Percentiles rank a stretch among this genome's conserved stretches.
These are phyloP conservation scores for Limnanthes douglasii DNA, from an alignment of 345 rosid species.

Conservation along the genomic window DNA sequence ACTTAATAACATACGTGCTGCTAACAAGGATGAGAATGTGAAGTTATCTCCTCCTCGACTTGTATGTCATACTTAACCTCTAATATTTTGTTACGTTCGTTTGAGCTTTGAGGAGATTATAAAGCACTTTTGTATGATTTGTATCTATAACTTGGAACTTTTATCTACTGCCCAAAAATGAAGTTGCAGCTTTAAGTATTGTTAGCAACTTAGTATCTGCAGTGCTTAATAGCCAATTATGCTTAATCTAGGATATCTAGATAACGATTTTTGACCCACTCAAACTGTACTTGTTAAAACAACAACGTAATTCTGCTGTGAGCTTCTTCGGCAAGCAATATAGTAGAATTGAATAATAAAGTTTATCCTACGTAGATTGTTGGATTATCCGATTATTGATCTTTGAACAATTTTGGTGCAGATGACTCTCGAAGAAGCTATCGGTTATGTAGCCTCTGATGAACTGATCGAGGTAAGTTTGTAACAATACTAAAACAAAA, in stretches of 20 bases:
- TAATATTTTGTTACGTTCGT: background rate
- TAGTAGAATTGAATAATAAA: background rate
- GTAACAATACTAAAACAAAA: background rate
- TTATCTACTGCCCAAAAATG: no score
- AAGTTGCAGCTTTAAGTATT: no score
- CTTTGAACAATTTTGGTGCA: slow-evolving; percentile 18
- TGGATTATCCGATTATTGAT: slow-evolving; percentile 1
- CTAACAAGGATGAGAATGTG: slow-evolving; percentile 76
- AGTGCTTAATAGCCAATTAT: no score
- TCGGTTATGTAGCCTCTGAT: slow-evolving; percentile 91
- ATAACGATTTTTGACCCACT: background rate
- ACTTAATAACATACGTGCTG: slow-evolving; percentile 69
- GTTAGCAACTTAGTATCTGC: no score
- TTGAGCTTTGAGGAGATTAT: no score
- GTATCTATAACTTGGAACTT: slow-evolving; percentile 2
- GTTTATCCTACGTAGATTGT: background rate
- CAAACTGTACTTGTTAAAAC: no score
- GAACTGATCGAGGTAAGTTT: slow-evolving; percentile 82
- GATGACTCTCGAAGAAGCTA: slow-evolving; percentile 97
- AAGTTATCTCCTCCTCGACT: slow-evolving; percentile 85
- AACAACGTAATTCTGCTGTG: no score
- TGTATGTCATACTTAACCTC: slow-evolving; percentile 23
- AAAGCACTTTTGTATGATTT: background rate
- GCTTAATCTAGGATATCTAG: background rate
- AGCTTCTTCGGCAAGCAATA: no score